Evolutionary conservation across 176 grass and related monocot genomes (phyloP).

Genomic region (Musa itinerans): DNA sequence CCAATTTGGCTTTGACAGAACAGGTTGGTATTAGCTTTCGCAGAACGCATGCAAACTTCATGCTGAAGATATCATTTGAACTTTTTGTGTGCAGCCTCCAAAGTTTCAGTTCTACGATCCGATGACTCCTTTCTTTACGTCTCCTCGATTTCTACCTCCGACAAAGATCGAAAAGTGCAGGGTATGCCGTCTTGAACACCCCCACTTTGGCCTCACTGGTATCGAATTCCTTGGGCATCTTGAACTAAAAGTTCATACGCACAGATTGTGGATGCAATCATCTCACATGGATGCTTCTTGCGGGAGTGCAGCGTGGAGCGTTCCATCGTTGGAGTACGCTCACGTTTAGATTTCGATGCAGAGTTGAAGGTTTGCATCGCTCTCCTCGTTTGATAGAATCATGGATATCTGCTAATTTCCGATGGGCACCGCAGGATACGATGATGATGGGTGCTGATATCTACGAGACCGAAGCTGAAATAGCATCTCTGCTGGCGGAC

Average conservation of each 20-base stretch:
- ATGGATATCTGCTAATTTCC: not conserved
- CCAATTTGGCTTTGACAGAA: constrained; percentile 67
- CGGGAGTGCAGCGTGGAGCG: constrained; percentile 42
- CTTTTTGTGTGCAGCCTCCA: constrained; percentile 24
- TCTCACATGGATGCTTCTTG: constrained; percentile 74
- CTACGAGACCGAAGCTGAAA: constrained; percentile 61
- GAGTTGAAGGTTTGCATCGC: constrained; percentile 42
- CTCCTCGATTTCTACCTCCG: constrained; percentile 53
- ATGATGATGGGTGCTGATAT: constrained; percentile 68
- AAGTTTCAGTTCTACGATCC: constrained; percentile 77
- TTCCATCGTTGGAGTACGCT: constrained; percentile 53
- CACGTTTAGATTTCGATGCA: constrained; percentile 35
- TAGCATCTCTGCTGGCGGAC: constrained; percentile 27
- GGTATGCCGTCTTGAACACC: constrained; percentile 19
- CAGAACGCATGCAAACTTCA: not conserved
- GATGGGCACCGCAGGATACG: constrained; percentile 34
- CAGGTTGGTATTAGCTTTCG: constrained; percentile 26
- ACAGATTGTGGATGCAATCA: constrained; percentile 41
- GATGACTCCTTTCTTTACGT: constrained; percentile 54
- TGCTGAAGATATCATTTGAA: not conserved
- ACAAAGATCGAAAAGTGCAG: constrained; percentile 51
- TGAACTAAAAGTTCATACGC: not conserved
- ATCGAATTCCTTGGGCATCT: constrained; percentile 3
- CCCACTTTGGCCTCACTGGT: not conserved
- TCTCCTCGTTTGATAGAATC: not conserved